Conservation (phyloP, 2,329 filamentous ascomycete species). For the Ceratocystis destructans region DNA sequence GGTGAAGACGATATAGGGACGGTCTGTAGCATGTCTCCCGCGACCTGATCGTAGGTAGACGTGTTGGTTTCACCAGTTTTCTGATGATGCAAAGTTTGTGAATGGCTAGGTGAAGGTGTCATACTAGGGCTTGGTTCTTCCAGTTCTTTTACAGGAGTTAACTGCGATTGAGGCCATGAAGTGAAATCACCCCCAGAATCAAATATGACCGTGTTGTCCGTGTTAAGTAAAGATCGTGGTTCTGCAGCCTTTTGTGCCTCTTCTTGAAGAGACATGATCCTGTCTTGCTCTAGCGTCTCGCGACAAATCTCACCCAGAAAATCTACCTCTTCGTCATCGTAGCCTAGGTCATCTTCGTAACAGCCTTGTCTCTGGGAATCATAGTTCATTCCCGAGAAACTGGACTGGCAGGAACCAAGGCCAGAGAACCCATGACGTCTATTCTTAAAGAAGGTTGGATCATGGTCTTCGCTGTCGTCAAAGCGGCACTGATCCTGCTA, state of each 20-base stretch:
- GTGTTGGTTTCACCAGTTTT: not conserved
- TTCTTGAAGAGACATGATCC: not conserved
- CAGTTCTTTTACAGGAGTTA: not conserved
- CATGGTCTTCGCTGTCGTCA: conserved; percentile 2
- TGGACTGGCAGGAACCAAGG: not conserved
- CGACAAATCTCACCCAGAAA: conserved; percentile 4
- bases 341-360: not conserved
- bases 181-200: not conserved
- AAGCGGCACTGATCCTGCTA: conserved; percentile 17
- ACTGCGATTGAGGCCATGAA: not conserved
- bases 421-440: not conserved
- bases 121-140: not conserved
- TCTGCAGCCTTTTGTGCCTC: not conserved
- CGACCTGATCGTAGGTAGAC: conserved; percentile 1
- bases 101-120: not conserved
- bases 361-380: not conserved
- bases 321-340: conserved; percentile 3
- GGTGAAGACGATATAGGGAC: not conserved
- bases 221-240: not conserved
- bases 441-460: not conserved
- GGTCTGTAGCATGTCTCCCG: not conserved
- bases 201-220: not conserved
- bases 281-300: conserved; percentile 1
- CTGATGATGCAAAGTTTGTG: not conserved
- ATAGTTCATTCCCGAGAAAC: not conserved